Evolutionary conservation across 1,139 yeast genomes (phyloP).

Genomic region (Hanseniaspora uvarum): DNA sequence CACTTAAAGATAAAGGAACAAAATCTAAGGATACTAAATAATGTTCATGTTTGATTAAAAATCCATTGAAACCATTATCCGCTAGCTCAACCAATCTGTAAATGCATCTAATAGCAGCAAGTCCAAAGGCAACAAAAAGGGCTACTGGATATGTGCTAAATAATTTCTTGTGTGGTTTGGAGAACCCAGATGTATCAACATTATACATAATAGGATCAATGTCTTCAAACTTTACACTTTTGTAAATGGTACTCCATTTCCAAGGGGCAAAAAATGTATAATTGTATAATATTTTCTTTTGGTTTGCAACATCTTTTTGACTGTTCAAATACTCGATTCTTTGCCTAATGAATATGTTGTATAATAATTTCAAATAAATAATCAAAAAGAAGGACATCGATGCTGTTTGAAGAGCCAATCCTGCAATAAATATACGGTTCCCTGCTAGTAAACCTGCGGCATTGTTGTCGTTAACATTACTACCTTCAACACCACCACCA

Average conservation of each 20-base stretch:
- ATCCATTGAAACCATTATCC: conserved; percentile 62
- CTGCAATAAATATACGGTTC: conserved; percentile 69
- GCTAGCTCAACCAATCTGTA: conserved; percentile 73
- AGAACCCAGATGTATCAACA: conserved; percentile 14
- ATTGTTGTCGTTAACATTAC: conserved; percentile 33
- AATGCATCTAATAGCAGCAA: conserved; percentile 56
- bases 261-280: conserved; percentile 6
- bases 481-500: conserved; percentile 68
- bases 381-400: conserved; percentile 57
- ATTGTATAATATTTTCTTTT: background rate
- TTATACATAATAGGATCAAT: conserved; percentile 21
- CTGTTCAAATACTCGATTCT: conserved; percentile 24
- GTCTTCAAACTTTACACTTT: background rate
- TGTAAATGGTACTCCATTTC: conserved; percentile 16
- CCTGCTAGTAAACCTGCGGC: conserved; percentile 38
- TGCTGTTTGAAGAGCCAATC: conserved; percentile 66
- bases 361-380: conserved; percentile 48
- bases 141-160: conserved; percentile 40
- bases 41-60: conserved; percentile 57
- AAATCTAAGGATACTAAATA: conserved; percentile 73
- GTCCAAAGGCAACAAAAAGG: conserved; percentile 38
- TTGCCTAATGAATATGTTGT: conserved; percentile 37
- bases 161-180: conserved; percentile 18
- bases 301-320: background rate
- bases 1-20: conserved; percentile 48